Evolutionary conservation across 2,329 filamentous ascomycete species (phyloP).

Genomic region (Arthrobotrys entomopaga): DNA sequence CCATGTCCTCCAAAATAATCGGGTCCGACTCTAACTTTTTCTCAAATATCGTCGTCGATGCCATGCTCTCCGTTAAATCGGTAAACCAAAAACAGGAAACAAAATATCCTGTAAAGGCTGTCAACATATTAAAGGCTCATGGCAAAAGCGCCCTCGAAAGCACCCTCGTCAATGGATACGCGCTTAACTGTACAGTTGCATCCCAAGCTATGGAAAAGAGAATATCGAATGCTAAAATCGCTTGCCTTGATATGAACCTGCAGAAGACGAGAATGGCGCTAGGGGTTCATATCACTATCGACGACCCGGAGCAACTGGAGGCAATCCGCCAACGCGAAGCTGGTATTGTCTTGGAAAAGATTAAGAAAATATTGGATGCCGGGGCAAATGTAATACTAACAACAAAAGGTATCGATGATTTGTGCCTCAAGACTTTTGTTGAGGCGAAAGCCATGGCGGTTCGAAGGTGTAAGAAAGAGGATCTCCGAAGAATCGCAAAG

Average conservation of each 20-base stretch:
- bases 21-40: conserved; percentile 96
- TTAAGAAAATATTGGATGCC: conserved; percentile 97
- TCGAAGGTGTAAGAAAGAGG: conserved; percentile 97
- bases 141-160: conserved; percentile 92
- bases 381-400: conserved; percentile 96
- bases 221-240: conserved; percentile 94
- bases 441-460: conserved; percentile 97
- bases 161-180: conserved; percentile 91
- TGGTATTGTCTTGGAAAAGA: conserved; percentile 89
- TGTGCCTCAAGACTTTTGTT: conserved; percentile 92
- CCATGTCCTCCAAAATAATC: conserved; percentile 99
- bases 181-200: conserved; percentile 97
- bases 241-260: conserved; percentile 95
- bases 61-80: conserved; percentile 92
- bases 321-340: conserved; percentile 94
- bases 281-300: conserved; percentile 96
- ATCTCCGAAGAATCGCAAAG: conserved; percentile 92
- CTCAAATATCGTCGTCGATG: conserved; percentile 95
- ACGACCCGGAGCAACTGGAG: conserved; percentile 96
- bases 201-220: conserved; percentile 97
- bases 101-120: conserved; percentile 98
- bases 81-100: conserved; percentile 88
- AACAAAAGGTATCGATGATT: conserved; percentile 97
- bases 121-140: conserved; percentile 98
- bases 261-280: conserved; percentile 99